These are phyloP conservation scores for Aspergillus chevalieri DNA, from an alignment of 2,329 filamentous ascomycete genomes.

Conservation along the genomic window DNA sequence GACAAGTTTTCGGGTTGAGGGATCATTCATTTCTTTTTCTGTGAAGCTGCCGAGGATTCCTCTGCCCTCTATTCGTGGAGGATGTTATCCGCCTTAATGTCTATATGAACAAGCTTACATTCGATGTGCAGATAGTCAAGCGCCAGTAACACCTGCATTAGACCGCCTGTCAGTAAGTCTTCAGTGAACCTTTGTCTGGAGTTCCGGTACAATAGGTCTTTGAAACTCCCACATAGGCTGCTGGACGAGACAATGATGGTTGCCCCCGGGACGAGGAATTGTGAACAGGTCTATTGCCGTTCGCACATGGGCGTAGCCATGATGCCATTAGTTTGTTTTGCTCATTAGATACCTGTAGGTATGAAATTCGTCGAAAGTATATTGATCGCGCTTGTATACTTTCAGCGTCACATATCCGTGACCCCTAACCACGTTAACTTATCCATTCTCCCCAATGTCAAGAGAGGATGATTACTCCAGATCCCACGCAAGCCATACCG, in stretches of 20 bases:
- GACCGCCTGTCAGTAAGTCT: constrained; percentile 31
- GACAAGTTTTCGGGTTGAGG: constrained; percentile 33
- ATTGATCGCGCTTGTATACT: constrained; percentile 16
- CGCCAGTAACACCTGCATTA: constrained; percentile 35
- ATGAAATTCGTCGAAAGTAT: constrained; percentile 18
- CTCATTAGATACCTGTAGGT: constrained; percentile 22
- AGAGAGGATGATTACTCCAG: constrained; percentile 14
- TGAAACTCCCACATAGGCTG: constrained; percentile 35
- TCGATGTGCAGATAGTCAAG: constrained; percentile 40
- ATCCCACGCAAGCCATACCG: constrained; percentile 26
- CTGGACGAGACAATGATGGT: constrained; percentile 30
- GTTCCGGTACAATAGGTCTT: constrained; percentile 33
- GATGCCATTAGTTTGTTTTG: constrained; percentile 18
- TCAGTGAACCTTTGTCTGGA: constrained; percentile 32
- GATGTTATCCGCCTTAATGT: constrained; percentile 42
- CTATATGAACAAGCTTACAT: constrained; percentile 42
- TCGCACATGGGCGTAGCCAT: constrained; percentile 24
- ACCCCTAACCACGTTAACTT: constrained; percentile 11
- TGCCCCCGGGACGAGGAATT: constrained; percentile 17
- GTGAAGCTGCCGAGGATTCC: constrained; percentile 32
- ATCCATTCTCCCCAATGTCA: constrained; percentile 1
- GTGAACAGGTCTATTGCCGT: constrained; percentile 27
- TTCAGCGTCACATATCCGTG: constrained; percentile 20
- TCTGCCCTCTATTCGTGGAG: constrained; percentile 31
- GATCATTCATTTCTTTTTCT: constrained; percentile 27